Evolutionary conservation across 306 rosid genomes (phyloP).

Genomic region (Quercus dentata): DNA sequence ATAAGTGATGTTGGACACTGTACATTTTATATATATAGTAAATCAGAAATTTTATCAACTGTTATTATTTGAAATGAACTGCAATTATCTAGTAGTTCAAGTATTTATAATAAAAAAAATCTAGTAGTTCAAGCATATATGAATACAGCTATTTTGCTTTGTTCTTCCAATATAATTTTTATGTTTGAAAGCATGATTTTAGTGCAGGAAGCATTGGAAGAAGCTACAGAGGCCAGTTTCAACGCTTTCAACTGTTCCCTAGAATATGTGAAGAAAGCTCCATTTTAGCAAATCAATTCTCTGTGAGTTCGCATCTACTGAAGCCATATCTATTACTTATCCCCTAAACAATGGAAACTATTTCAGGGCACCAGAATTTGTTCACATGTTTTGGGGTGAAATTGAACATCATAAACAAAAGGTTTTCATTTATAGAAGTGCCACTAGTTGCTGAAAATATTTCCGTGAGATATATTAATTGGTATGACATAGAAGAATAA

Average conservation of each 20-base stretch:
- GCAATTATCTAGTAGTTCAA: not conserved
- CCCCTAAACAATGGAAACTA: not conserved
- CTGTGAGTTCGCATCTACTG: conserved; percentile 52
- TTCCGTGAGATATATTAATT: not conserved
- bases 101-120: not conserved
- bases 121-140: not conserved
- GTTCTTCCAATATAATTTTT: not conserved
- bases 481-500: not conserved
- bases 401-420: not conserved
- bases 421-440: not conserved
- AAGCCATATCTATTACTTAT: not conserved
- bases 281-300: conserved; percentile 85
- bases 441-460: not conserved
- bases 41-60: not conserved
- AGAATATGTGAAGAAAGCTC: conserved; percentile 69
- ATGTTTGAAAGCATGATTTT: conserved; percentile 17
- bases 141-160: not conserved
- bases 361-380: not conserved
- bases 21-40: not conserved
- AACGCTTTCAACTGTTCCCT: conserved; percentile 86
- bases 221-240: conserved; percentile 81
- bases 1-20: not conserved
- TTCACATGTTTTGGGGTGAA: not conserved
- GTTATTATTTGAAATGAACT: not conserved
- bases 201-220: conserved; percentile 96